Base-by-base conservation (phyloP, 2,329 filamentous ascomycete species). In the Talaromyces verruculosus region DNA sequence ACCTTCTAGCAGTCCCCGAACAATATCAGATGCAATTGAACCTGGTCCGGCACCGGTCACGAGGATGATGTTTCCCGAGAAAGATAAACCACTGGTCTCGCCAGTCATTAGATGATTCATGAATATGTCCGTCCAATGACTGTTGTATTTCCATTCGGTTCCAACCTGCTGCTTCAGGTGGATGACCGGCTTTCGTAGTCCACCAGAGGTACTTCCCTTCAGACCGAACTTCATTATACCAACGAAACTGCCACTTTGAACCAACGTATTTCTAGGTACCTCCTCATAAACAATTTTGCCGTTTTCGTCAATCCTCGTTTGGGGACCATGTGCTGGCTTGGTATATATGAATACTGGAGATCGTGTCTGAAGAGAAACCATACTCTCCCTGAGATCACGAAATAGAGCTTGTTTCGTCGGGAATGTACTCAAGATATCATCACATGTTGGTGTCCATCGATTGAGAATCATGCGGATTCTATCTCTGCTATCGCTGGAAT, bases 1-100 rank as follows among this genome's bases (percentile, higher is more conserved):
- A 81, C 95, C 95, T 75, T 92, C 96, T 79, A 99, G 93, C 68
- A 99, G 85, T 67, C 94, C 94, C 79, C 97, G 93, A 13, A 99
- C 86, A 63, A 99, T 94, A 73, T 98, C 95, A 43, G 94, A 94
- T 78, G 94, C 95, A 72, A 99, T 99, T 60, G 95, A 99, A 51
- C 95, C 95, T 70, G 93, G 94, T 80, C 95, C 95, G 70, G 95
- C 95, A 82, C 95, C 95, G 68, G 95, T 99, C 93, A 99, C 98
- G 71, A 99, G 87, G 55, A 91, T 94, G 75, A 97, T 92, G 84
- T 97, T 97, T 81, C 91, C 92, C 76, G 93, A 87, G 84, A 96
- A 99, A 49, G 89, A 95, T 67, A 99, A 89, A 78, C 95, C 95
- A 65, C 87, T 85, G 74, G 88, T 91, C 70, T 95, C 94, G 69